Conservation (phyloP, 768 basidiomycete genomes). For the Podaxis mareebaensis region DNA sequence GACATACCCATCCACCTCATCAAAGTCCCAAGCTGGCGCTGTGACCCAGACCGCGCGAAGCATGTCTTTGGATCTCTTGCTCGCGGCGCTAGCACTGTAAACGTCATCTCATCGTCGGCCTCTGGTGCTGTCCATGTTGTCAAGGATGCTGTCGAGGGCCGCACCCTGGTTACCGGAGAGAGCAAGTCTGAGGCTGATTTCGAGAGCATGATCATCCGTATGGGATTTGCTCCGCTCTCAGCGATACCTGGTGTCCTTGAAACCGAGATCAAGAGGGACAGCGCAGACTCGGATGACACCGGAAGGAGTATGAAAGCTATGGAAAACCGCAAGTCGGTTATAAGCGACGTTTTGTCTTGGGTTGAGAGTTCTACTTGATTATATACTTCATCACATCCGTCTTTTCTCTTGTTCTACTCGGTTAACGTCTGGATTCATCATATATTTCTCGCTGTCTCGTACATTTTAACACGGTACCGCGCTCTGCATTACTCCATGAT, state of each 20-base stretch:
- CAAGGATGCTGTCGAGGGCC: background rate
- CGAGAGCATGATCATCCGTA: constrained; percentile 2
- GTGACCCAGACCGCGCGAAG: constrained; percentile 6
- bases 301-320: background rate
- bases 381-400: background rate
- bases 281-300: background rate
- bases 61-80: constrained; percentile 8
- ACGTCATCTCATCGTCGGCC: background rate
- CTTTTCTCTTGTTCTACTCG: background rate
- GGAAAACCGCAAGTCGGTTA: constrained; percentile 4
- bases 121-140: background rate
- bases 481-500: too few relatives aligned
- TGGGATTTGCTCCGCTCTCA: background rate
- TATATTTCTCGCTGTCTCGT: background rate
- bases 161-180: background rate
- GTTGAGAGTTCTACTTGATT: constrained; percentile 10
- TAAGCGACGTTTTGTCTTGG: constrained; percentile 11
- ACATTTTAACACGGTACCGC: too few relatives aligned
- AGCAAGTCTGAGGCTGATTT: background rate
- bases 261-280: background rate
- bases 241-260: too few relatives aligned
- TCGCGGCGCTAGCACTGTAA: background rate
- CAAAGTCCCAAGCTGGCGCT: constrained; percentile 7
- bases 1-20: background rate
- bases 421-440: background rate